Percentiles rank a stretch among this genome's conserved stretches.
These are phyloP conservation scores for Elsinoe ampelina DNA, from an alignment of 2,329 filamentous ascomycete species.

Conservation along the genomic window DNA sequence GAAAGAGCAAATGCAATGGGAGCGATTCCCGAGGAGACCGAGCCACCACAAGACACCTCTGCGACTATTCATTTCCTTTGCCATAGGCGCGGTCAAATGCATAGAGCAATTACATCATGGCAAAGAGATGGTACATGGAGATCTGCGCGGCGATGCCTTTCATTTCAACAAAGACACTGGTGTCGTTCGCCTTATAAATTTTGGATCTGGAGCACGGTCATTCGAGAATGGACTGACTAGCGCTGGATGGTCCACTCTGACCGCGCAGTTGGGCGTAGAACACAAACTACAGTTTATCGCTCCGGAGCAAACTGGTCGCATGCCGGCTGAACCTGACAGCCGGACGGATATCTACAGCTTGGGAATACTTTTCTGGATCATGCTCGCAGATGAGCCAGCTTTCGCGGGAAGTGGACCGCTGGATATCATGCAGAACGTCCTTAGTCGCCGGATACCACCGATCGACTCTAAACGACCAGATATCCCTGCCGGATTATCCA, in stretches of 20 bases:
- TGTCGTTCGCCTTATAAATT: slow-evolving; percentile 69
- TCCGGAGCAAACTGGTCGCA: slow-evolving; percentile 85
- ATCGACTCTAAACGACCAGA: slow-evolving; percentile 72
- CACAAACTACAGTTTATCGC: slow-evolving; percentile 88
- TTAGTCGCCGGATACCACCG: slow-evolving; percentile 67
- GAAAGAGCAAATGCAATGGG: not conserved
- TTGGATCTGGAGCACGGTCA: slow-evolving; percentile 75
- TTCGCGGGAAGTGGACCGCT: slow-evolving; percentile 73
- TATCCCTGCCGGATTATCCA: slow-evolving; percentile 70
- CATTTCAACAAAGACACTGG: slow-evolving; percentile 67
- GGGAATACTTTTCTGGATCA: slow-evolving; percentile 79
- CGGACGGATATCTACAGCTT: slow-evolving; percentile 91
- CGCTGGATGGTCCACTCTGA: slow-evolving; percentile 75
- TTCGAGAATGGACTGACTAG: slow-evolving; percentile 84
- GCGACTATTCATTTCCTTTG: slow-evolving; percentile 76
- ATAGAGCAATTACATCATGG: slow-evolving; percentile 86
- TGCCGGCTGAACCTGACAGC: slow-evolving; percentile 84
- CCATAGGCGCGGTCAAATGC: slow-evolving; percentile 77
- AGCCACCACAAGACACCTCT: slow-evolving; percentile 39
- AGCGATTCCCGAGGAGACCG: not conserved
- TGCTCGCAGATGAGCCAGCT: slow-evolving; percentile 68
- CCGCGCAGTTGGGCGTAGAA: slow-evolving; percentile 74
- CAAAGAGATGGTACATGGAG: slow-evolving; percentile 77
- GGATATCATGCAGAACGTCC: slow-evolving; percentile 83
- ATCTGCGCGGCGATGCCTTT: slow-evolving; percentile 83